phyloP scores from a whole-genome alignment of 257 asterid genomes.

The Scutellaria barbata region DNA sequence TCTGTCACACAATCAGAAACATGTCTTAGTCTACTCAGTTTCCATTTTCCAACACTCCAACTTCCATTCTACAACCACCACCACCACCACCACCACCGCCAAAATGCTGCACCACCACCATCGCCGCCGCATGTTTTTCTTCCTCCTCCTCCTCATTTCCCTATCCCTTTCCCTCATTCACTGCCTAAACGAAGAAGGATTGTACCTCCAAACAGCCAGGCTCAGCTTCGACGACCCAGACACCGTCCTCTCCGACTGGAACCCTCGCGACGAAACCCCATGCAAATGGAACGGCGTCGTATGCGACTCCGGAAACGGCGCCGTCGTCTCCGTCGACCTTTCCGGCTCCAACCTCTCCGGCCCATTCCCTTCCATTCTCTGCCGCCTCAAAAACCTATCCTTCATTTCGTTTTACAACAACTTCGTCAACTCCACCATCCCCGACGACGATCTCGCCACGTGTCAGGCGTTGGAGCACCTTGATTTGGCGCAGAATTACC shows the following conservation, averaged over 20 bases:
- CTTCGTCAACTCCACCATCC: conserved; percentile 59
- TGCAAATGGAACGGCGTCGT: conserved; percentile 75
- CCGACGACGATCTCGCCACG: conserved; percentile 43
- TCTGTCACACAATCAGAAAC: conserved; percentile 30
- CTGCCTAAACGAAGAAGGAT: conserved; percentile 65
- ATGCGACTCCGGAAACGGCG: conserved; percentile 49
- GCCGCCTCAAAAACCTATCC: conserved; percentile 53
- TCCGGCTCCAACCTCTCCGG: conserved; percentile 72
- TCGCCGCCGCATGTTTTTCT: conserved; percentile 5
- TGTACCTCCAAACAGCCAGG: conserved; percentile 57
- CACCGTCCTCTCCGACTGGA: conserved; percentile 62
- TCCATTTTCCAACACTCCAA: conserved; percentile 10
- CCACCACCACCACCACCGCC: conserved; percentile 18
- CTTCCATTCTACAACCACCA: background rate
- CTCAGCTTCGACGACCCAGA: conserved; percentile 73
- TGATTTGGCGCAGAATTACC: conserved; percentile 71
- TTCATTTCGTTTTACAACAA: conserved; percentile 69
- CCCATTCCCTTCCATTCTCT: conserved; percentile 68
- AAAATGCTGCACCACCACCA: conserved; percentile 31
- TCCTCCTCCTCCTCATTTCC: conserved; percentile 36
- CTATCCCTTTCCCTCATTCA: conserved; percentile 34
- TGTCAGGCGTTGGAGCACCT: conserved; percentile 67
- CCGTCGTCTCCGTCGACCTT: conserved; percentile 67
- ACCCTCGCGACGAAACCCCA: conserved; percentile 53
- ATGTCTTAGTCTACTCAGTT: conserved; percentile 35